Evolutionary conservation across 345 rosid species (phyloP).

Genomic region (Boechera retrofracta): DNA sequence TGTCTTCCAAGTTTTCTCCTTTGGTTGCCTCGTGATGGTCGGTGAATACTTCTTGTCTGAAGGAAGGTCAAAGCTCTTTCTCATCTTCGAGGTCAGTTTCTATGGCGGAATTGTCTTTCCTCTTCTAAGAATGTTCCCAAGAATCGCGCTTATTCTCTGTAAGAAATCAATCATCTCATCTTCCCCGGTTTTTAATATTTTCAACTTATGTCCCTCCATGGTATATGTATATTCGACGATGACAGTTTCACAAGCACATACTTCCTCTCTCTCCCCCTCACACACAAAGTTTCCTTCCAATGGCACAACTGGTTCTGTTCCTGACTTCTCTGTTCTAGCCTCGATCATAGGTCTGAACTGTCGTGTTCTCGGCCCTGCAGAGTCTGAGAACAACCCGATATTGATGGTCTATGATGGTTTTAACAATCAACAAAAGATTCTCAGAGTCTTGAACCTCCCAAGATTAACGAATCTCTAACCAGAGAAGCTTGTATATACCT

Average conservation of each 20-base stretch:
- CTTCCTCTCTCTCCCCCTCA: neutral
- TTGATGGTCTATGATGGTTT: conserved; percentile 4
- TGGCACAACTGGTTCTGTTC: neutral
- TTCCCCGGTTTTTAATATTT: neutral
- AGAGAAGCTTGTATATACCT: neutral
- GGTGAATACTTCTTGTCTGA: conserved; percentile 38
- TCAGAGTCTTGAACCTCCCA: neutral
- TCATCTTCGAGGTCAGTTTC: conserved; percentile 41
- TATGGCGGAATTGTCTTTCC: conserved; percentile 41
- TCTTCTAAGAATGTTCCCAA: conserved; percentile 40
- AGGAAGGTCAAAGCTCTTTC: conserved; percentile 38
- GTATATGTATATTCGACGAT: neutral
- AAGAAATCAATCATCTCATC: conserved; percentile 1
- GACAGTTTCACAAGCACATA: neutral
- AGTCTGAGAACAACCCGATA: neutral
- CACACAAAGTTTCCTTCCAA: neutral
- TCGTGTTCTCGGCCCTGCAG: neutral
- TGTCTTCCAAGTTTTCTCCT: conserved; percentile 39
- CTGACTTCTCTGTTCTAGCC: conserved; percentile 1
- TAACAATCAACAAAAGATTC: neutral
- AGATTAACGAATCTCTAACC: neutral
- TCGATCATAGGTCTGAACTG: neutral
- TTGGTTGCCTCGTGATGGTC: conserved; percentile 24
- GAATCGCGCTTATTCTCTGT: conserved; percentile 38
- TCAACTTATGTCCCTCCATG: neutral